Conservation (phyloP, 371 early-diverging fungal genomes). For the Umbelopsis sp. region DNA sequence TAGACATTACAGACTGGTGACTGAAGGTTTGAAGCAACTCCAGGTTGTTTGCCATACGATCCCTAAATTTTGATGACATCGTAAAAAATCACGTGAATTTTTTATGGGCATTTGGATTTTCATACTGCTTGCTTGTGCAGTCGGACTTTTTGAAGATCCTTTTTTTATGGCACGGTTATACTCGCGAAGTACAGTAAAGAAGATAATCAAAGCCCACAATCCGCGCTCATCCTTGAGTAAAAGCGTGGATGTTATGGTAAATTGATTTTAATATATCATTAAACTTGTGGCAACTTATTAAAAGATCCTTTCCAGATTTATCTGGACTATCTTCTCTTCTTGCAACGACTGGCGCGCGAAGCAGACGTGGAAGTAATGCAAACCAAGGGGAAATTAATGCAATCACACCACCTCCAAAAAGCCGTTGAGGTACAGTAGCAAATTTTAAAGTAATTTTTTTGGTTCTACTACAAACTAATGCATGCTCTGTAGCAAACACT, state of each 20-base stretch:
- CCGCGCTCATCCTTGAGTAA: conserved; percentile 11
- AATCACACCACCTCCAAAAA: conserved; percentile 19
- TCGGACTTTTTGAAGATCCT: no score
- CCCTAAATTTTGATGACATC: no score
- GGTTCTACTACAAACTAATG: not conserved
- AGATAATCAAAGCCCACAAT: conserved; percentile 13
- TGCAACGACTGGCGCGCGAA: conserved; percentile 26
- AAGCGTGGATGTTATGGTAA: conserved; percentile 13
- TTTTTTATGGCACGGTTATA: conserved; percentile 5
- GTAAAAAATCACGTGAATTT: no score
- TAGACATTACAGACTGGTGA: conserved; percentile 18
- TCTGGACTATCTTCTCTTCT: conserved; percentile 26
- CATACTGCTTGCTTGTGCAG: no score
- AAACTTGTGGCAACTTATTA: not conserved
- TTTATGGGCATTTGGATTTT: no score
- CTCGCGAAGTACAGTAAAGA: conserved; percentile 15
- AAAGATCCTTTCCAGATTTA: conserved; percentile 20
- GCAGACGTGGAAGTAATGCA: conserved; percentile 19
- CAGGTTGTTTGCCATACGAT: no score
- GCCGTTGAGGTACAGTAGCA: conserved; percentile 17
- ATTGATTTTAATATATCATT: not conserved
- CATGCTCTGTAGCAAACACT: not conserved
- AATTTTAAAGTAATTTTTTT: not conserved
- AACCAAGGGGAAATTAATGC: conserved; percentile 17
- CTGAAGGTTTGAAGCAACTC: no score